These are phyloP conservation scores for Zizania latifolia DNA, from an alignment of 176 grass and related monocot species.

Conservation along the genomic window DNA sequence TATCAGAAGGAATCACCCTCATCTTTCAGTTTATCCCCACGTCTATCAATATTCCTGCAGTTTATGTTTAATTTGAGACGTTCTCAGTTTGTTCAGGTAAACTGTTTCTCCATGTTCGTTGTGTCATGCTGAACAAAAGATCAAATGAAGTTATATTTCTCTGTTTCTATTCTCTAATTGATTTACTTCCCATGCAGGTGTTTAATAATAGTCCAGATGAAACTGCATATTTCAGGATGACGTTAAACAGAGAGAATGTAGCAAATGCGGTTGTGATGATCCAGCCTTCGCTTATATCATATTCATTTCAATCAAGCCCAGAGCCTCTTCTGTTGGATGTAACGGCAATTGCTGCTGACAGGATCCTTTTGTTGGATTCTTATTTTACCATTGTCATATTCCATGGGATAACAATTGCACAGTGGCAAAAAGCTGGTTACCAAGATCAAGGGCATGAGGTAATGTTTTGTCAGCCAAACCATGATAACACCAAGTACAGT, in stretches of 20 bases:
- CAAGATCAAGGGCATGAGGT: slow-evolving; percentile 91
- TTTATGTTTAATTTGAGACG: slow-evolving; percentile 92
- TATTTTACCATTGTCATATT: slow-evolving; percentile 90
- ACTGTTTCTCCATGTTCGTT: not conserved
- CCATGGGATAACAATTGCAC: slow-evolving; percentile 66
- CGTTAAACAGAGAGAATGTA: slow-evolving; percentile 67
- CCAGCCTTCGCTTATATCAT: slow-evolving; percentile 84
- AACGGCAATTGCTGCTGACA: slow-evolving; percentile 77
- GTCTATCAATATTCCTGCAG: slow-evolving; percentile 83
- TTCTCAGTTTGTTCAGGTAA: slow-evolving; percentile 94
- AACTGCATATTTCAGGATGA: slow-evolving; percentile 93
- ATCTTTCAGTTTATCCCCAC: slow-evolving; percentile 84
- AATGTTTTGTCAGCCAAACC: slow-evolving; percentile 18
- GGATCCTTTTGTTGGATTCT: slow-evolving; percentile 78
- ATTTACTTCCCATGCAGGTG: slow-evolving; percentile 53
- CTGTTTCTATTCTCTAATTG: not conserved
- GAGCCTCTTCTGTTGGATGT: slow-evolving; percentile 79
- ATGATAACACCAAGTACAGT: not conserved
- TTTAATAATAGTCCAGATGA: slow-evolving; percentile 90
- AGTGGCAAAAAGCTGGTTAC: slow-evolving; percentile 94
- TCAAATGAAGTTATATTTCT: not conserved
- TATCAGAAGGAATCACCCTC: slow-evolving; percentile 89
- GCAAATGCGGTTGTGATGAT: slow-evolving; percentile 81
- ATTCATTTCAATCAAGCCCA: slow-evolving; percentile 66
- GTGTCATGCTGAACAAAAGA: slow-evolving; percentile 19